Conservation (phyloP, 768 basidiomycete genomes). For the Holtermannia corniformis region DNA sequence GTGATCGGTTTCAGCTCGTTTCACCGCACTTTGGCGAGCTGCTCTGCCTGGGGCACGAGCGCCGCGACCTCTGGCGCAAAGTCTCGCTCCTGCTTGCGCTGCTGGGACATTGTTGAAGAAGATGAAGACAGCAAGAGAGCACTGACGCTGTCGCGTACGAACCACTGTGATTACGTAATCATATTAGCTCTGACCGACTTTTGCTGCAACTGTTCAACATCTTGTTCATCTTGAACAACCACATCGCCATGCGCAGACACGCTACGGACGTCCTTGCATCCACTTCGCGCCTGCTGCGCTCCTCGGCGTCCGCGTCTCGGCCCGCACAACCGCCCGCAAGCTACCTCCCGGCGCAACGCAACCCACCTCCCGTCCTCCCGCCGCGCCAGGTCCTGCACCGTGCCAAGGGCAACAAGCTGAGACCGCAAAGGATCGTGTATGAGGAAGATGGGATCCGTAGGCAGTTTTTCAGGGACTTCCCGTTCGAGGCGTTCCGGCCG, state of each 20-base stretch:
- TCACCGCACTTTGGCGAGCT: constrained; percentile 60
- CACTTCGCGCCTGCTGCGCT: constrained; percentile 67
- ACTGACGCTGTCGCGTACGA: background rate
- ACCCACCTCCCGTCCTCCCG: constrained; percentile 81
- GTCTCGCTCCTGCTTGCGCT: constrained; percentile 49
- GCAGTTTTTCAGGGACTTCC: constrained; percentile 92
- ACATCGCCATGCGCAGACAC: constrained; percentile 43
- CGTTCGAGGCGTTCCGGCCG: constrained; percentile 86
- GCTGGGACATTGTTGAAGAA: constrained; percentile 14
- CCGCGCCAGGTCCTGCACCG: constrained; percentile 55
- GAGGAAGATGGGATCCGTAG: constrained; percentile 74
- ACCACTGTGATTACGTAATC: background rate
- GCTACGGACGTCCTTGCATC: constrained; percentile 83
- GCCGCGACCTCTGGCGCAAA: constrained; percentile 72
- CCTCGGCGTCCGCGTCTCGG: constrained; percentile 42
- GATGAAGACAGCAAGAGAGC: too few relatives aligned
- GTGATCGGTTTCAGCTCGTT: too few relatives aligned
- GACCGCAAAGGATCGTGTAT: constrained; percentile 59
- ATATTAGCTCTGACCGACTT: background rate
- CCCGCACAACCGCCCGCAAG: constrained; percentile 63
- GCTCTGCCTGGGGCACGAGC: constrained; percentile 58
- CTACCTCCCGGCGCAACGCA: constrained; percentile 72
- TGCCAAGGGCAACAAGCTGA: constrained; percentile 49
- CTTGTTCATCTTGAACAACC: background rate
- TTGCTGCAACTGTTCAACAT: background rate